Evolutionary conservation across 768 basidiomycete genomes (phyloP).

Genomic region (Gautieria morchelliformis): DNA sequence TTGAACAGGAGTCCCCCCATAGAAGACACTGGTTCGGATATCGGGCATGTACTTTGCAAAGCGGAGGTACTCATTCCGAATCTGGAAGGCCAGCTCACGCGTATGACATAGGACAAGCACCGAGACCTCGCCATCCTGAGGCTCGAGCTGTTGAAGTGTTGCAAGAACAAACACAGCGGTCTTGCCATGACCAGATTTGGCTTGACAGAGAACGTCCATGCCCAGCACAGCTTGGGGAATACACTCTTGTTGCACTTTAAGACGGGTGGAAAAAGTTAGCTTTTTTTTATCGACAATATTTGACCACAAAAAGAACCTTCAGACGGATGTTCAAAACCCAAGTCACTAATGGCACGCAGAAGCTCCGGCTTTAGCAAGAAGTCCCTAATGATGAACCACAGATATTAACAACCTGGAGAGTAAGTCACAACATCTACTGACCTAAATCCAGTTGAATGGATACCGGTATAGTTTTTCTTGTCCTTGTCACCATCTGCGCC

Average conservation of each 20-base stretch:
- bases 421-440: conserved; percentile 23
- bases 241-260: conserved; percentile 95
- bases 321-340: conserved; percentile 99
- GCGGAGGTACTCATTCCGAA: conserved; percentile 98
- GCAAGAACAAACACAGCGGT: conserved; percentile 99
- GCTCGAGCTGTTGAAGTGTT: conserved; percentile 95
- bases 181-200: conserved; percentile 98
- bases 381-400: conserved; percentile 48
- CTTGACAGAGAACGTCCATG: conserved; percentile 99
- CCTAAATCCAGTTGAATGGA: conserved; percentile 99
- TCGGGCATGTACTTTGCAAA: conserved; percentile 99
- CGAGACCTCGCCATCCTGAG: conserved; percentile 95
- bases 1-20: conserved; percentile 89
- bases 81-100: conserved; percentile 98
- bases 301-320: conserved; percentile 53
- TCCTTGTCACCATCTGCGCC: conserved; percentile 61
- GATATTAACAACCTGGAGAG: conserved; percentile 1
- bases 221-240: conserved; percentile 99
- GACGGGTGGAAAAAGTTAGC: not conserved
- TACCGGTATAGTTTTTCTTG: conserved; percentile 98
- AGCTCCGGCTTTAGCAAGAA: conserved; percentile 97
- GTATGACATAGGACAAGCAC: conserved; percentile 99
- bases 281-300: not conserved
- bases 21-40: conserved; percentile 95
- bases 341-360: conserved; percentile 92